Evolutionary conservation across 495 filamentous ascomycete genomes (phyloP), one percentile per base, ranked within the genome.

Genomic region (Extremus antarcticus): DNA sequence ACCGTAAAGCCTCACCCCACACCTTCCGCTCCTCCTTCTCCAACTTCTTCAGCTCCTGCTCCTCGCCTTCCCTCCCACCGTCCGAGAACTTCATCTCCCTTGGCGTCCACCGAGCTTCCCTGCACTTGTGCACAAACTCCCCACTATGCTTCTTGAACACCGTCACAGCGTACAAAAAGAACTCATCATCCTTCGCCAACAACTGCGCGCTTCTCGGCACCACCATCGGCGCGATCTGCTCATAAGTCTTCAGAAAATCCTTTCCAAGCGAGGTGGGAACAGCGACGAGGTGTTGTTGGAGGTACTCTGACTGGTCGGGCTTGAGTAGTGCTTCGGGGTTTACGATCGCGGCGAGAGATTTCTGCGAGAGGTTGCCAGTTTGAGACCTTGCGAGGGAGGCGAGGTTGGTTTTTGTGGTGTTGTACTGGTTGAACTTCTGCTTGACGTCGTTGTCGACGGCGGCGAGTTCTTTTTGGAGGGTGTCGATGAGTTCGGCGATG

Each of bases 81-180:
- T 91, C 88, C 24, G 87, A 83, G 68, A 95, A 90, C 69, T 87
- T 90, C 73, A 88, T 95, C 61, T 96, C 92, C 45, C 94, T 80
- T 17, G 91, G 91, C 15, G 87, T 92, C 87, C 90, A 97, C 61
- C 88, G 87, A 57, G 85, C 82, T 60, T 95, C 92, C 45, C 94
- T 78, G 63, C 82, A 87, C 70, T 91, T 94, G 67, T 88, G 85
- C 40, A 88, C 72, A 60, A 98, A 97, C 58, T 96, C 91, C 50
- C 73, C 67, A 55, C 83, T 81, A 64, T 86, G 76, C 69, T 94
- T 96, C 74, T 94, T 95, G 75, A 98, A 97, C 7, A 84, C 82
- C 1, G 87, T 91, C 56, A 96, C 90, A 2, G 86, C 85, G 64
- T 85, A 95, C 39, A 98, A 77, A 1, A 79, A 80, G 68, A 90